Evolutionary conservation across 2,329 filamentous ascomycete species (phyloP).

Genomic region (Neopestalotiopsis rosae): DNA sequence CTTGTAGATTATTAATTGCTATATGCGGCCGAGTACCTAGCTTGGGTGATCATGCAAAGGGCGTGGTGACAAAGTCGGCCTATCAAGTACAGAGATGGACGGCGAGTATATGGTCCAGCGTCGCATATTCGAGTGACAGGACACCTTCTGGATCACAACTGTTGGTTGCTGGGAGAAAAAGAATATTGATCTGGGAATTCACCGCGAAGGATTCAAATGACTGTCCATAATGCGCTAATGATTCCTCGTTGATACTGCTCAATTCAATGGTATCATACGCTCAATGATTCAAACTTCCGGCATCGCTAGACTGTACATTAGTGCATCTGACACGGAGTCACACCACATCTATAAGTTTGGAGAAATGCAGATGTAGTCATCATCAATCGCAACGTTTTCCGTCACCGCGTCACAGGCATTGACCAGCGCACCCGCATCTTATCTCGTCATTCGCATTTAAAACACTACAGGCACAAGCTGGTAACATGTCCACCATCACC

Average conservation of each 20-base stretch:
- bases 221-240: not conserved
- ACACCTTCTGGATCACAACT: not conserved
- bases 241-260: not conserved
- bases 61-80: not conserved
- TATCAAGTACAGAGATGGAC: not conserved
- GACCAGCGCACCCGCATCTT: not conserved
- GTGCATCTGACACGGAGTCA: not conserved
- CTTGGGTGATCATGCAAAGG: not conserved
- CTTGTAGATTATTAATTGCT: not conserved
- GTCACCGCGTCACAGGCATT: not conserved
- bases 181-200: not conserved
- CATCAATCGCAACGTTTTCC: not conserved
- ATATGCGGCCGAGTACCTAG: not conserved
- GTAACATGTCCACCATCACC: not conserved
- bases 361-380: not conserved
- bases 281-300: not conserved
- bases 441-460: not conserved
- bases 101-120: not conserved
- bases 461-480: not conserved
- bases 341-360: not conserved
- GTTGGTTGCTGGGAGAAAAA: not conserved
- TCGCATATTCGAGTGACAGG: not conserved
- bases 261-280: too few relatives aligned
- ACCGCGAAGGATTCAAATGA: not conserved
- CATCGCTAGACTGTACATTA: not conserved